Conservation (phyloP, 148 eudicot species). For the Polygonum aviculare region DNA sequence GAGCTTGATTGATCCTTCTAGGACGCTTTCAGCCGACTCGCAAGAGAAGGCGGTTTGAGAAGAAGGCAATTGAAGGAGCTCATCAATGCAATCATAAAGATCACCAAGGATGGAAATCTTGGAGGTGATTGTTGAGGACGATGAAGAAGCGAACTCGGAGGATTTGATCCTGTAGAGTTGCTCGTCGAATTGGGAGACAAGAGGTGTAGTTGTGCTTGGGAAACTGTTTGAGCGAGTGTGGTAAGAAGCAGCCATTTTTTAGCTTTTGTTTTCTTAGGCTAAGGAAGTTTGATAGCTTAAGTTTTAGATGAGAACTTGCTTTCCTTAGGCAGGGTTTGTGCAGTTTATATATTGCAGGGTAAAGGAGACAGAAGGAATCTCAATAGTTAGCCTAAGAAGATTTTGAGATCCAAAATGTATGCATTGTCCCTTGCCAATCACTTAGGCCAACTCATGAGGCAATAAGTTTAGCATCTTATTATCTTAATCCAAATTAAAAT, state of each 20-base stretch:
- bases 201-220: background rate
- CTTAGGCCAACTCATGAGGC: background rate
- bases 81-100: conserved; percentile 20
- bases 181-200: conserved; percentile 14
- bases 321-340: background rate
- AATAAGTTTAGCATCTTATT: background rate
- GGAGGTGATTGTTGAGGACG: conserved; percentile 9
- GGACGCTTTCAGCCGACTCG: conserved; percentile 19
- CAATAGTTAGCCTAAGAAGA: background rate
- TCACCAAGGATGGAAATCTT: conserved; percentile 9
- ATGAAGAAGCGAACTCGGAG: conserved; percentile 15
- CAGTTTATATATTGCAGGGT: background rate
- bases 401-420: background rate
- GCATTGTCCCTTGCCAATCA: background rate
- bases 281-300: background rate
- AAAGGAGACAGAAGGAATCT: conserved; percentile 7
- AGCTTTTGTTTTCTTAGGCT: background rate
- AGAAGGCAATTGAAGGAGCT: conserved; percentile 25
- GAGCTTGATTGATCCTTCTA: conserved; percentile 22
- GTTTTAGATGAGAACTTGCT: background rate
- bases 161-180: conserved; percentile 21
- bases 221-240: conserved; percentile 9
- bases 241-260: conserved; percentile 7
- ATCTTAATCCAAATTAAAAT: background rate
- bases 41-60: conserved; percentile 17